phyloP scores from a whole-genome alignment of 2,329 filamentous ascomycete species.

The Pseudogymnoascus sp. region DNA sequence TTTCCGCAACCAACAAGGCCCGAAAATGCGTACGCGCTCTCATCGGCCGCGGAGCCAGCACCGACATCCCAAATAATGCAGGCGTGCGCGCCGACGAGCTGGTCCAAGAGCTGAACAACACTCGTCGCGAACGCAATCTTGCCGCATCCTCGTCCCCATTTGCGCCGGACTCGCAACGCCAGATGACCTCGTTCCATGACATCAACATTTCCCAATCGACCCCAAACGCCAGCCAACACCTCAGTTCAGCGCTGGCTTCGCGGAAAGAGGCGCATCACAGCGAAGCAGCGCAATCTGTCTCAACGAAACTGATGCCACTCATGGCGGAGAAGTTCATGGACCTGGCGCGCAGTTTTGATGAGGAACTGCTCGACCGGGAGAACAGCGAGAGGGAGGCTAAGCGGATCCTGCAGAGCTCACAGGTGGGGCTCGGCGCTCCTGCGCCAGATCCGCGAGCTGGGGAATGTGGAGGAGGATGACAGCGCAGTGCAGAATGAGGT shows the following conservation, averaged over 20 bases:
- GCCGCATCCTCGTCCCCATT: constrained; percentile 67
- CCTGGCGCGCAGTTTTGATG: constrained; percentile 64
- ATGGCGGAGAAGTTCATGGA: constrained; percentile 68
- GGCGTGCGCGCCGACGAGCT: constrained; percentile 80
- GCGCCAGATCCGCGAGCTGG: constrained; percentile 53
- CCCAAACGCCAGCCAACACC: constrained; percentile 15
- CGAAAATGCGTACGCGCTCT: constrained; percentile 81
- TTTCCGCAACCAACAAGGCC: constrained; percentile 74
- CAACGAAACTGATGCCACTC: constrained; percentile 61
- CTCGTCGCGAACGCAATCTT: constrained; percentile 55
- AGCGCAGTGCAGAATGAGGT: constrained; percentile 21
- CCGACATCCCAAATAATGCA: constrained; percentile 74
- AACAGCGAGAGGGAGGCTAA: constrained; percentile 61
- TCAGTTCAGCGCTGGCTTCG: constrained; percentile 6
- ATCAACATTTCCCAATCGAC: constrained; percentile 30
- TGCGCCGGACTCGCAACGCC: constrained; percentile 55
- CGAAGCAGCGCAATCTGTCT: constrained; percentile 62
- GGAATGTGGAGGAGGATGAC: constrained; percentile 18
- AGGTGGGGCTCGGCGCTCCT: constrained; percentile 57
- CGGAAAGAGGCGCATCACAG: constrained; percentile 40
- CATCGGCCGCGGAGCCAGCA: constrained; percentile 72
- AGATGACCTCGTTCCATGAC: constrained; percentile 45
- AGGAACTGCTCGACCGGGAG: constrained; percentile 69
- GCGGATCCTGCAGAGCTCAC: constrained; percentile 58
- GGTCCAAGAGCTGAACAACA: constrained; percentile 68